These are phyloP conservation scores for Russula virescens DNA, from an alignment of 768 basidiomycete genomes.

Conservation along the genomic window DNA sequence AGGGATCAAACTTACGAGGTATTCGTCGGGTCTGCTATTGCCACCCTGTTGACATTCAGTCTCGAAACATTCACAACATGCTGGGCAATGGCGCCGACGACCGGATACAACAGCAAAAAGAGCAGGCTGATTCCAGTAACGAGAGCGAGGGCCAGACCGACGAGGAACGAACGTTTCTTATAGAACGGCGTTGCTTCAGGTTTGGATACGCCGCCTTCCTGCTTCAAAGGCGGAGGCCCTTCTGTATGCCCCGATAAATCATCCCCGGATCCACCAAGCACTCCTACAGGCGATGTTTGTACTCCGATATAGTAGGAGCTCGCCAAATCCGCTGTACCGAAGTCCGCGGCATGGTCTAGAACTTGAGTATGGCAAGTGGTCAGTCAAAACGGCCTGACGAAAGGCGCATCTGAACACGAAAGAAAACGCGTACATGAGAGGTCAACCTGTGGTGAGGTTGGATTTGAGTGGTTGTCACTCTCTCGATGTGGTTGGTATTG, in stretches of 20 bases:
- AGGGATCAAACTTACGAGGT: slow-evolving; percentile 40
- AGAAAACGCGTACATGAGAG: not conserved
- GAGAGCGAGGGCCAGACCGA: slow-evolving; percentile 44
- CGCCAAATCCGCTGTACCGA: not conserved
- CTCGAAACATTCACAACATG: slow-evolving; percentile 53
- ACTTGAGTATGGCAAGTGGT: not conserved
- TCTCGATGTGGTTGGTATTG: not conserved
- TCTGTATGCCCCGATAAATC: not conserved
- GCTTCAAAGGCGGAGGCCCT: not conserved
- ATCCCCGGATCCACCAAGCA: not conserved
- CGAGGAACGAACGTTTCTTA: slow-evolving; percentile 60
- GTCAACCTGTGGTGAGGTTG: not conserved
- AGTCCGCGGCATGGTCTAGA: not conserved
- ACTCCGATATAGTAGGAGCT: not conserved
- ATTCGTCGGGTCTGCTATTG: slow-evolving; percentile 51
- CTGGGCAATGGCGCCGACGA: slow-evolving; percentile 60
- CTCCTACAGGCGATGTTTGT: not conserved
- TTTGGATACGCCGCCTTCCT: slow-evolving; percentile 8
- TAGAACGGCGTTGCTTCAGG: slow-evolving; percentile 41
- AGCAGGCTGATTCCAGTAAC: slow-evolving; percentile 55
- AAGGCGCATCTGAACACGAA: not conserved
- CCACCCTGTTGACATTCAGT: slow-evolving; percentile 48
- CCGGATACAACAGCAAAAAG: slow-evolving; percentile 64
- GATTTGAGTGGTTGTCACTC: not conserved
- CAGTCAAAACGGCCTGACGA: no score